Evolutionary conservation across 192 early-diverging fungal genomes (phyloP).

Genomic region (Podila minutissima): DNA sequence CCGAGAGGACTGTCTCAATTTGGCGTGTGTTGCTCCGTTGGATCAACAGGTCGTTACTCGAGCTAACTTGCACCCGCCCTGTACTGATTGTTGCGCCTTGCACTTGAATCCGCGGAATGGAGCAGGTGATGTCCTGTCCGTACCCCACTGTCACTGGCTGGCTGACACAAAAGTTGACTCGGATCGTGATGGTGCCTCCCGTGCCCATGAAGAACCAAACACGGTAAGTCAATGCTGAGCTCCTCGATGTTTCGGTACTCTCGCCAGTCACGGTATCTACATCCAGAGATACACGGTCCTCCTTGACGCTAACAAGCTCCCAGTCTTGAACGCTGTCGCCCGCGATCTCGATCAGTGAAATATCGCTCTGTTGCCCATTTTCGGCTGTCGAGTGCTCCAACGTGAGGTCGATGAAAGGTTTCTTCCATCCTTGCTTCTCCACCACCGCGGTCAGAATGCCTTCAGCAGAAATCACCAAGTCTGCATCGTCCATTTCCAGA

Average conservation of each 20-base stretch:
- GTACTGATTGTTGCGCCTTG: conserved; percentile 15
- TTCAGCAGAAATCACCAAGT: conserved; percentile 27
- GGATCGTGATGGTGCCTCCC: conserved; percentile 14
- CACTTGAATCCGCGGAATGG: conserved; percentile 22
- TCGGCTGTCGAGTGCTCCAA: conserved; percentile 5
- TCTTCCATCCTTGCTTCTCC: conserved; percentile 38
- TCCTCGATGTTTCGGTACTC: neutral
- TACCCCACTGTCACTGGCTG: conserved; percentile 39
- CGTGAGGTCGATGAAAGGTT: conserved; percentile 27
- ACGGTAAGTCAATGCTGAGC: conserved; percentile 9
- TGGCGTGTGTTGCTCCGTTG: conserved; percentile 10
- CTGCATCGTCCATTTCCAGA: conserved; percentile 42
- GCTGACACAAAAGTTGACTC: conserved; percentile 15
- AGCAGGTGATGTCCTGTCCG: conserved; percentile 33
- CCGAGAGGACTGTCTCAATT: conserved; percentile 8
- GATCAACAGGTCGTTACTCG: conserved; percentile 25
- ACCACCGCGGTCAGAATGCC: conserved; percentile 6
- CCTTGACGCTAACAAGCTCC: conserved; percentile 7
- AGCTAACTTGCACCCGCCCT: conserved; percentile 29
- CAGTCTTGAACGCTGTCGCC: conserved; percentile 32
- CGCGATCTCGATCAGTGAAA: conserved; percentile 15
- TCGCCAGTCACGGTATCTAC: neutral
- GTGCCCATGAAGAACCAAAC: conserved; percentile 39
- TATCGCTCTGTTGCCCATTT: conserved; percentile 9
- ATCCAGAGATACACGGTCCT: conserved; percentile 2